These are phyloP conservation scores for Chytriomyces sp. DNA, from an alignment of 192 early-diverging fungal genomes.

Conservation along the genomic window DNA sequence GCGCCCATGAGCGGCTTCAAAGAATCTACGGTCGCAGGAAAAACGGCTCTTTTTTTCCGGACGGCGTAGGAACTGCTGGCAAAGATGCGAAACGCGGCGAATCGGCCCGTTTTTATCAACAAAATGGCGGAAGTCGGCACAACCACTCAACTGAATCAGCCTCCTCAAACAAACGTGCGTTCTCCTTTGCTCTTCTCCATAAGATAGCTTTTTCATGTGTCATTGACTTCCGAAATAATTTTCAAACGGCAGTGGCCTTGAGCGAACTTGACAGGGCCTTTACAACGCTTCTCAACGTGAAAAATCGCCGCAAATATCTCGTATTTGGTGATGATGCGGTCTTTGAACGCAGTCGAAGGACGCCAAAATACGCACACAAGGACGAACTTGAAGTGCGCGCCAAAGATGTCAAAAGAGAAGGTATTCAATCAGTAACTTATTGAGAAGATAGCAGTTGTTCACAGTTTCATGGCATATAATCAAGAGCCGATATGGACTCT, in stretches of 20 bases:
- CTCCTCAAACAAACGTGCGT: background rate
- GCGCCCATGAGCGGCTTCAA: constrained; percentile 15
- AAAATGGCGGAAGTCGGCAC: too few relatives aligned
- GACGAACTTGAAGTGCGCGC: background rate
- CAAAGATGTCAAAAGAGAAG: constrained; percentile 1
- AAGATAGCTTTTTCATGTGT: background rate
- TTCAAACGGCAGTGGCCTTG: constrained; percentile 9
- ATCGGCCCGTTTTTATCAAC: too few relatives aligned
- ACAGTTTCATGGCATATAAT: background rate
- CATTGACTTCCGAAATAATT: background rate
- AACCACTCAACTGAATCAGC: too few relatives aligned
- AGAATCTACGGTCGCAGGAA: constrained; percentile 7
- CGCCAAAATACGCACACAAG: constrained; percentile 17
- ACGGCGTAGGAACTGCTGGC: background rate
- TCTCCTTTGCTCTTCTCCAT: background rate
- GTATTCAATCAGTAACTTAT: background rate
- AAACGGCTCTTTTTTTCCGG: background rate
- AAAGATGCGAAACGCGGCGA: background rate
- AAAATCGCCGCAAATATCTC: constrained; percentile 14
- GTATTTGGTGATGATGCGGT: background rate
- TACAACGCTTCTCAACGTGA: background rate
- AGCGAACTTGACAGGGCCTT: constrained; percentile 23
- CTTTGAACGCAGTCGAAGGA: background rate
- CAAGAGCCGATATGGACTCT: constrained; percentile 26
- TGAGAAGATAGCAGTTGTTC: too few relatives aligned